phyloP scores from a whole-genome alignment of 2,329 filamentous ascomycete genomes.

The Ascochyta viciae-villosae region DNA sequence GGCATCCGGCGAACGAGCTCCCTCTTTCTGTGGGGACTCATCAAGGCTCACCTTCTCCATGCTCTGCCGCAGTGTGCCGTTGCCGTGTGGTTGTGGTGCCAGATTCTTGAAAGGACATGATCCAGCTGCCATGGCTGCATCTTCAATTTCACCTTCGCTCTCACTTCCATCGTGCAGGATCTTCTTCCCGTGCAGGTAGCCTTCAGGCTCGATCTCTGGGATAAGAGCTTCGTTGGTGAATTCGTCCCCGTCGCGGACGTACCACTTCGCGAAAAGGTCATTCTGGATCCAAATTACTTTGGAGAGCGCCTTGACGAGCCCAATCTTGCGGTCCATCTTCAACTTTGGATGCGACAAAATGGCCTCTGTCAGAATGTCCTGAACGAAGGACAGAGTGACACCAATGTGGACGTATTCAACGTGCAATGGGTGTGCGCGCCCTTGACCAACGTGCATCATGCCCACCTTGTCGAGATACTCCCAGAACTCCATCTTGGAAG shows the following conservation, averaged over 20 bases:
- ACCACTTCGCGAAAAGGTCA: constrained; percentile 85
- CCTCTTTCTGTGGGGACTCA: constrained; percentile 20
- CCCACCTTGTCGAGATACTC: constrained; percentile 85
- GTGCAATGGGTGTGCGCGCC: constrained; percentile 73
- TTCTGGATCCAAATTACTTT: constrained; percentile 92
- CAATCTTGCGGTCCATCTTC: constrained; percentile 71
- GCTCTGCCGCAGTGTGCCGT: constrained; percentile 17
- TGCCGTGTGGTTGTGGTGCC: constrained; percentile 21
- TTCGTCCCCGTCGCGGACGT: constrained; percentile 73
- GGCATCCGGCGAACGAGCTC: constrained; percentile 15
- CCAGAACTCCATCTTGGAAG: constrained; percentile 79
- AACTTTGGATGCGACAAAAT: constrained; percentile 75
- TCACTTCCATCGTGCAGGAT: constrained; percentile 41
- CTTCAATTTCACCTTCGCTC: constrained; percentile 39
- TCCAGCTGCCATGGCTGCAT: constrained; percentile 28
- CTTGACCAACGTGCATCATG: constrained; percentile 82
- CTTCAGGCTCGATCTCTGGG: constrained; percentile 47
- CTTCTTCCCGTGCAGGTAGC: constrained; percentile 47
- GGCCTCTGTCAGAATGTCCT: constrained; percentile 78
- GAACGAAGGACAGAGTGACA: constrained; percentile 74
- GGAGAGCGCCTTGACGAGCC: constrained; percentile 75
- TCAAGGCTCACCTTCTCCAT: constrained; percentile 11
- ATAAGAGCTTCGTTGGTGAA: constrained; percentile 54
- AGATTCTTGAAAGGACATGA: constrained; percentile 43
- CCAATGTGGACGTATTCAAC: constrained; percentile 84